Evolutionary conservation across 805 yeast genomes (phyloP), one percentile per base, ranked within the genome.

Genomic region (Yamadazyma sp.): DNA sequence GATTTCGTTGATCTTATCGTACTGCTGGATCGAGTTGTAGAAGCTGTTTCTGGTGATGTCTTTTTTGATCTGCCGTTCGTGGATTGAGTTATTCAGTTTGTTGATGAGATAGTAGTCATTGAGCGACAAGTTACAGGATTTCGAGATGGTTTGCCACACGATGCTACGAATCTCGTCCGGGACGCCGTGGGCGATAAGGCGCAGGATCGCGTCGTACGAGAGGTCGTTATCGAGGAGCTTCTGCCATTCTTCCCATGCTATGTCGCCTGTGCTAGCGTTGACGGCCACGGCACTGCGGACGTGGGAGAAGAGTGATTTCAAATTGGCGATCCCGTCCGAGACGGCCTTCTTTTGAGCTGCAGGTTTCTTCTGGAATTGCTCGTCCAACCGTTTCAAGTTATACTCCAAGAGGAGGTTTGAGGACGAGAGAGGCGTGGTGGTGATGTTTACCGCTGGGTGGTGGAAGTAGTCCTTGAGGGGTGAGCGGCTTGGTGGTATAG

Each of bases 171-270:
- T 71, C 46, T 84, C 93, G 30, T 74, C 65, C 10, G 99, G 98
- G 27, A 91, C 81, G 33, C 98, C 98, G 7, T 66, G 64, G 14
- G 82, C 72, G 13, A 93, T 75, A 29, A 84, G 79, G 25, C 61
- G 55, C 31, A 80, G 73, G 41, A 91, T 69, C 36, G 74, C 68
- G 2, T 89, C 89, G 6, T 84, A 80, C 0, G 60, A 54, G n/a
- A 80, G 70, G 53, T 88, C 87, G 56, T 89, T 84, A 45, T 83
- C 79, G 3, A 88, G 87, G 12, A 90, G 84, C 24, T 67, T 67
- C 5, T 90, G 75, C 98, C 98, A 91, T 56, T 87, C 85, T 30
- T 84, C 85, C 93, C 93, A 85, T 54, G 84, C 86, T 32, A 81
- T 73, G 36, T 54, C 51, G 43, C 7, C 49, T 51, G 20, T 6